phyloP scores from a whole-genome alignment of 169 alveolate species.

The Plasmodium berghei region DNA sequence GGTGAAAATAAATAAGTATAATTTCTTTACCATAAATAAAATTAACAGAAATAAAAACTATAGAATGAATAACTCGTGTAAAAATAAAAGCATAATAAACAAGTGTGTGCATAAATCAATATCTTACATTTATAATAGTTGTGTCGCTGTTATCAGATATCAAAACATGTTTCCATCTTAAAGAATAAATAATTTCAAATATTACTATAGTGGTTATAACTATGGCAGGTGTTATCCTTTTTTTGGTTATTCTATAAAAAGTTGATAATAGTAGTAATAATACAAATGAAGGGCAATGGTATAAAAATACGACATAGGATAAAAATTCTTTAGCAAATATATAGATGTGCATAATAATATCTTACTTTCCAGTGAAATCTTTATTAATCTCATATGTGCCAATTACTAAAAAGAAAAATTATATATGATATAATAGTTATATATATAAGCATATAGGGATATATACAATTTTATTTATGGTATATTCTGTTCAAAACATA shows the following conservation, averaged over 20 bases:
- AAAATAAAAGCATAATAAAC: no score
- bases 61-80: no score
- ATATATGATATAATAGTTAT: no score
- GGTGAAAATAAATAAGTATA: background rate
- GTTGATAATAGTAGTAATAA: no score
- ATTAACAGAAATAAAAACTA: no score
- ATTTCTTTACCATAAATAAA: background rate
- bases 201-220: background rate
- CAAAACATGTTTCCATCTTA: background rate
- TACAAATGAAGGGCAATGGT: background rate
- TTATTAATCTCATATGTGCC: background rate
- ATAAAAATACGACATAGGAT: background rate
- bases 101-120: background rate
- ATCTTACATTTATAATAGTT: constrained; percentile 4
- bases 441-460: no score
- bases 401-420: background rate
- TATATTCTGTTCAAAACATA: no score
- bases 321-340: no score
- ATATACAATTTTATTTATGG: no score
- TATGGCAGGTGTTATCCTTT: background rate
- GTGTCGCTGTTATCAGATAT: background rate
- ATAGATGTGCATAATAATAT: background rate
- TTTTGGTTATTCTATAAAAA: background rate
- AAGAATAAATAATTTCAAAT: background rate
- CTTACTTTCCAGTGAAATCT: background rate